phyloP scores from a whole-genome alignment of 768 basidiomycete genomes.

The Asterophora parasitica region DNA sequence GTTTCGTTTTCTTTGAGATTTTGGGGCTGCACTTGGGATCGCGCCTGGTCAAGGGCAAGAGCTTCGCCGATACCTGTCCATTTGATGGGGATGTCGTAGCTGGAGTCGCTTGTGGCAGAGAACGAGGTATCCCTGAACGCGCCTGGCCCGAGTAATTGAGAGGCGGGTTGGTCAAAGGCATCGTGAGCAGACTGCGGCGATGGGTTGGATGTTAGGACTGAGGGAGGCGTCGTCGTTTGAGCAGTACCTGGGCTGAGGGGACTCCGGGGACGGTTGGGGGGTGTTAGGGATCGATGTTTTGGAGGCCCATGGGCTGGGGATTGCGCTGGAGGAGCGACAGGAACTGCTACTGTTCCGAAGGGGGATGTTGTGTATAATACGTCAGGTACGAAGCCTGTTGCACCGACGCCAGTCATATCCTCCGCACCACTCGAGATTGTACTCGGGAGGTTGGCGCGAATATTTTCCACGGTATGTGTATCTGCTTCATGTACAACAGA shows the following conservation, averaged over 20 bases:
- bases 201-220: conserved; percentile 22
- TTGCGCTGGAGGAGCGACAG: not conserved
- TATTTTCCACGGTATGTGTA: conserved; percentile 16
- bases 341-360: conserved; percentile 3
- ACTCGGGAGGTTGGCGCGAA: conserved; percentile 48
- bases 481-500: conserved; percentile 46
- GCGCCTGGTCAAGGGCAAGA: conserved; percentile 1
- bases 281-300: conserved; percentile 2
- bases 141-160: conserved; percentile 38
- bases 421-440: conserved; percentile 45
- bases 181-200: not conserved
- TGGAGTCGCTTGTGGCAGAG: conserved; percentile 42
- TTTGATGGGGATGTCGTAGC: conserved; percentile 51
- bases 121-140: conserved; percentile 67
- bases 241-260: conserved; percentile 29
- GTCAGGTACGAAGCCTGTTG: conserved; percentile 26
- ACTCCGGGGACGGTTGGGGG: conserved; percentile 8
- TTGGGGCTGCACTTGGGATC: not conserved
- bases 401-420: conserved; percentile 67
- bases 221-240: conserved; percentile 37
- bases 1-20: conserved; percentile 2
- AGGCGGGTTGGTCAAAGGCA: not conserved
- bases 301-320: conserved; percentile 1
- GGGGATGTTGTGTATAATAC: conserved; percentile 31
- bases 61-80: conserved; percentile 45